Evolutionary conservation across 257 asterid genomes (phyloP).

Genomic region (Solanum paucissectum): DNA sequence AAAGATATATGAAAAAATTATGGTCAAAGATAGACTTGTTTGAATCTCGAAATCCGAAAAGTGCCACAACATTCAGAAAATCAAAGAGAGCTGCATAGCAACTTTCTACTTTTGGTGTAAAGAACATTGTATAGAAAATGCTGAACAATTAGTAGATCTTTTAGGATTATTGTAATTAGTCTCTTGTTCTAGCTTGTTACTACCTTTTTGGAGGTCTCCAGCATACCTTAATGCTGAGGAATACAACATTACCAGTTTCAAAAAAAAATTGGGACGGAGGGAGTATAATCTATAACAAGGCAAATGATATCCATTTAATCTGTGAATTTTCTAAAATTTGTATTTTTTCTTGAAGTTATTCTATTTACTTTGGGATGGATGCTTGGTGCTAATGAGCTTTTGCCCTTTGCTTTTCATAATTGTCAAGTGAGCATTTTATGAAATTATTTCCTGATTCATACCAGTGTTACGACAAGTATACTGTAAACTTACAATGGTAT

Average conservation of each 20-base stretch:
- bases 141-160: no score
- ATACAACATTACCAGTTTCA: no score
- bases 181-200: no score
- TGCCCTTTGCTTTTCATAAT: not conserved
- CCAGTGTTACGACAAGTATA: not conserved
- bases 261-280: not conserved
- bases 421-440: not conserved
- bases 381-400: not conserved
- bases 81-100: no score
- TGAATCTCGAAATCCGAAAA: not conserved
- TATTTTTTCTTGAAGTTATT: not conserved
- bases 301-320: not conserved
- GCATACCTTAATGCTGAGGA: no score
- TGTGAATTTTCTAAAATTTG: not conserved
- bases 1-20: not conserved
- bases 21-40: not conserved
- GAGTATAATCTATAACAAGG: not conserved
- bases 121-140: no score
- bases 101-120: no score
- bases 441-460: not conserved
- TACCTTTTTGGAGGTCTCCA: no score
- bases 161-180: no score
- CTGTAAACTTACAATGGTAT: not conserved
- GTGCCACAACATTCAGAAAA: no score
- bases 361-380: not conserved